Conservation (phyloP, 208 protist species). For the Vickermania spadyakhi region DNA sequence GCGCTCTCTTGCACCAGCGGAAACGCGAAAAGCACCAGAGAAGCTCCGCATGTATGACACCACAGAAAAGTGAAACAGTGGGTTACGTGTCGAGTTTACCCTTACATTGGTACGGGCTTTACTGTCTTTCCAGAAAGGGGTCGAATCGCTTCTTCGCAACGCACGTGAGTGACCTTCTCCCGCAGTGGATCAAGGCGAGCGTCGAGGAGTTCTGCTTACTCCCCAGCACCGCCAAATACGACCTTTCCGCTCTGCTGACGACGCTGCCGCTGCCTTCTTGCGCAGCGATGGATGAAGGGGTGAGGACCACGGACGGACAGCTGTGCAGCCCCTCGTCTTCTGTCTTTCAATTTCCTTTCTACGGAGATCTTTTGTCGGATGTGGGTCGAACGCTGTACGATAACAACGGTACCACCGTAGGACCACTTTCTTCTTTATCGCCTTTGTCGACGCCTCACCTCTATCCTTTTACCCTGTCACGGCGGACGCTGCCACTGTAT, state of each 20-base stretch:
- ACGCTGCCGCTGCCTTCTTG: too few relatives aligned
- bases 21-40: background rate
- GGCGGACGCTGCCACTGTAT: too few relatives aligned
- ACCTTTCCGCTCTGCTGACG: background rate
- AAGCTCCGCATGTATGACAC: too few relatives aligned
- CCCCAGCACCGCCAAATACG: background rate
- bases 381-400: background rate
- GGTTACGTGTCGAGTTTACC: background rate
- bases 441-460: background rate
- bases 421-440: background rate
- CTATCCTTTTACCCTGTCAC: background rate
- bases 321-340: background rate
- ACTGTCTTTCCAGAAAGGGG: too few relatives aligned
- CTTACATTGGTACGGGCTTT: background rate
- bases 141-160: background rate
- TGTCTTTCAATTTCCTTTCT: too few relatives aligned
- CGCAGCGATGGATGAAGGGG: too few relatives aligned
- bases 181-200: background rate
- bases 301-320: background rate
- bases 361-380: background rate
- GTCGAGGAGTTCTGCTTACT: background rate
- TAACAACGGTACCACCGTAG: too few relatives aligned
- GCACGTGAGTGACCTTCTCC: background rate
- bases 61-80: too few relatives aligned
- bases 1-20: background rate